Conservation (phyloP, 2,329 filamentous ascomycete species). For the Endoconidiophora laricicola region DNA sequence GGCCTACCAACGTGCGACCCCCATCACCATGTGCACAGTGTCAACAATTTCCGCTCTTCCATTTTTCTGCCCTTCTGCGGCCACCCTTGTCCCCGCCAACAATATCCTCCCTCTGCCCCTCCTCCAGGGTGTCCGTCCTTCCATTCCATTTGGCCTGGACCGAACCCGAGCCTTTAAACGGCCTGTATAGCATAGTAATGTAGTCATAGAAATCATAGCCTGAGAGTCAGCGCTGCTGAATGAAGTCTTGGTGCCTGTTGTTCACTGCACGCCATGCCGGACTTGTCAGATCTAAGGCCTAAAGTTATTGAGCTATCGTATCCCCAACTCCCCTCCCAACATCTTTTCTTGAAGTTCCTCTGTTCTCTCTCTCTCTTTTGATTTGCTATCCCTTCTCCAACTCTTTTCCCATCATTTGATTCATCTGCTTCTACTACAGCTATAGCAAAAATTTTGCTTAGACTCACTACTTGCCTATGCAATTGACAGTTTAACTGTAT, state of each 20-base stretch:
- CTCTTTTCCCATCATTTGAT: neutral
- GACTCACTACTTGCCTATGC: neutral
- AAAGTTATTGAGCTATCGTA: conserved; percentile 4
- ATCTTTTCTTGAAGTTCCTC: conserved; percentile 1
- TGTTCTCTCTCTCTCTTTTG: neutral
- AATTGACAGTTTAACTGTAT: neutral
- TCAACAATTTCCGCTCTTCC: conserved; percentile 5
- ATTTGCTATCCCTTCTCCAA: neutral
- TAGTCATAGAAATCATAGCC: too few relatives aligned
- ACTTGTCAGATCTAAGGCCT: neutral
- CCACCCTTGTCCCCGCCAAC: conserved; percentile 5
- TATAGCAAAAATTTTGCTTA: too few relatives aligned
- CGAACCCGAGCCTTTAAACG: too few relatives aligned
- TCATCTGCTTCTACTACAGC: neutral
- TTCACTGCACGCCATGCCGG: too few relatives aligned
- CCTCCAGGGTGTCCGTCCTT: too few relatives aligned
- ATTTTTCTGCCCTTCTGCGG: conserved; percentile 14
- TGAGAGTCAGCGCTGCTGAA: neutral
- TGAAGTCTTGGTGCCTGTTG: neutral
- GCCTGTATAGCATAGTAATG: too few relatives aligned
- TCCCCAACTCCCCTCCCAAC: conserved; percentile 5
- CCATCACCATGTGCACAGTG: neutral
- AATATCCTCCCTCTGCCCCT: neutral
- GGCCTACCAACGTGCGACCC: too few relatives aligned
- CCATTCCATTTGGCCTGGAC: too few relatives aligned